phyloP scores from a whole-genome alignment of 2,329 filamentous ascomycete genomes.

The Teratosphaeria nubilosa region DNA sequence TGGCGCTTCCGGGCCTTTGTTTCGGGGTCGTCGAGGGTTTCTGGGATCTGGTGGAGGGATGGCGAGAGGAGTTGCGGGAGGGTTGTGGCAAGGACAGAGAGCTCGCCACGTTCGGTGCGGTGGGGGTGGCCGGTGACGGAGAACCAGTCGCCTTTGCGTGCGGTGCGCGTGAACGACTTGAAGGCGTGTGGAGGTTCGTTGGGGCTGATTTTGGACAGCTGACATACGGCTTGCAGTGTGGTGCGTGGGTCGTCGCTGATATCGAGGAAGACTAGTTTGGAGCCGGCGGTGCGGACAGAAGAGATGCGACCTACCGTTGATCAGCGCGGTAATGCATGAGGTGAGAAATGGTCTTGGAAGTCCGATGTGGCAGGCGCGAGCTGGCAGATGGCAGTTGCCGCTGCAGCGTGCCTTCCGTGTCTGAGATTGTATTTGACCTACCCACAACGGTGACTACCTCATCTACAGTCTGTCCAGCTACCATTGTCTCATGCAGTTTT shows the following conservation, averaged over 20 bases:
- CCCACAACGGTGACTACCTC: conserved; percentile 2
- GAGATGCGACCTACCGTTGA: conserved; percentile 56
- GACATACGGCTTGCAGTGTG: conserved; percentile 67
- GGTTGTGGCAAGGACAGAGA: conserved; percentile 59
- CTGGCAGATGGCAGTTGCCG: neutral
- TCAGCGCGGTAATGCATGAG: neutral
- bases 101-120: conserved; percentile 60
- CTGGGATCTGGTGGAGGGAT: conserved; percentile 68
- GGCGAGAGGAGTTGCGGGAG: conserved; percentile 67
- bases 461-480: conserved; percentile 6
- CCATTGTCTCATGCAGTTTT: conserved; percentile 23
- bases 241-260: conserved; percentile 50
- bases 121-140: conserved; percentile 58
- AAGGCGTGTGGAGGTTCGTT: conserved; percentile 35
- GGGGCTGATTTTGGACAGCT: conserved; percentile 33
- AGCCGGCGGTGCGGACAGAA: conserved; percentile 60
- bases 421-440: neutral
- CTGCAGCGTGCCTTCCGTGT: neutral
- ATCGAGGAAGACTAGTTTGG: conserved; percentile 76
- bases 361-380: neutral
- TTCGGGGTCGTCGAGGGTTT: conserved; percentile 58
- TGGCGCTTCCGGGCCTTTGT: conserved; percentile 68
- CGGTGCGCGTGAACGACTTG: conserved; percentile 52
- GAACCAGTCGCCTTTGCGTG: conserved; percentile 74
- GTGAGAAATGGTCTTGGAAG: neutral